Evolutionary conservation across 78 protist species (phyloP).

Genomic region (Chrysochromulina tobinii): DNA sequence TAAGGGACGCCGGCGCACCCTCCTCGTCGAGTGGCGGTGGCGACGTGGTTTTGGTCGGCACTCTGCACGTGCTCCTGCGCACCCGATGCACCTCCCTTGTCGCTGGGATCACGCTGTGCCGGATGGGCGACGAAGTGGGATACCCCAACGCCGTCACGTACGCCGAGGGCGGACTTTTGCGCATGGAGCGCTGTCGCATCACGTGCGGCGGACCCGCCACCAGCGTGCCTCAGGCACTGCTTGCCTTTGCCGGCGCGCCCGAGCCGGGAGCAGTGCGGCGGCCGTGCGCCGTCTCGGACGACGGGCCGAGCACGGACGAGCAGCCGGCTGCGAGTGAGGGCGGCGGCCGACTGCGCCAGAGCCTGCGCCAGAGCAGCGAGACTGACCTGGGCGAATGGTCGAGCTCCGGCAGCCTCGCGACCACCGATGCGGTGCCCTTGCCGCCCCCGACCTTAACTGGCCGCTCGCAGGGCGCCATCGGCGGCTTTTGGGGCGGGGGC

Average conservation of each 20-base stretch:
- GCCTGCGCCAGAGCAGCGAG: no score
- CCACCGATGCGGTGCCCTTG: no score
- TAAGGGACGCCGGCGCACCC: background rate
- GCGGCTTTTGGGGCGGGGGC: background rate
- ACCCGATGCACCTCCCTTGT: background rate
- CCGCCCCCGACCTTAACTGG: no score
- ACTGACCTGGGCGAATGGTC: no score
- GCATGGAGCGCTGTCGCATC: background rate
- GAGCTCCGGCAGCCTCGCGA: no score
- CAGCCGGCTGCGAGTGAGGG: background rate
- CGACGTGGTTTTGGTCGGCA: background rate
- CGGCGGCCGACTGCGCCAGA: background rate
- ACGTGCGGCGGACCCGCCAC: background rate
- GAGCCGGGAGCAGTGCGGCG: background rate
- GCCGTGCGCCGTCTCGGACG: background rate
- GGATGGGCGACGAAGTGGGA: background rate
- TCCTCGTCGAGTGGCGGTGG: background rate
- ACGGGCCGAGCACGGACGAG: background rate
- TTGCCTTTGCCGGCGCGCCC: background rate
- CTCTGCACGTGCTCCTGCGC: background rate
- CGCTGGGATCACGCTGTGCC: background rate
- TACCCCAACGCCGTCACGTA: background rate
- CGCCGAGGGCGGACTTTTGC: background rate
- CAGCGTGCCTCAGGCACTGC: background rate
- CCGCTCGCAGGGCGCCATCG: no score